A percentile compares a stretch with the other conserved stretches of the same genome.
phyloP scores from a whole-genome alignment of 148 eudicot genomes.

The Tetragonia tetragonoides region DNA sequence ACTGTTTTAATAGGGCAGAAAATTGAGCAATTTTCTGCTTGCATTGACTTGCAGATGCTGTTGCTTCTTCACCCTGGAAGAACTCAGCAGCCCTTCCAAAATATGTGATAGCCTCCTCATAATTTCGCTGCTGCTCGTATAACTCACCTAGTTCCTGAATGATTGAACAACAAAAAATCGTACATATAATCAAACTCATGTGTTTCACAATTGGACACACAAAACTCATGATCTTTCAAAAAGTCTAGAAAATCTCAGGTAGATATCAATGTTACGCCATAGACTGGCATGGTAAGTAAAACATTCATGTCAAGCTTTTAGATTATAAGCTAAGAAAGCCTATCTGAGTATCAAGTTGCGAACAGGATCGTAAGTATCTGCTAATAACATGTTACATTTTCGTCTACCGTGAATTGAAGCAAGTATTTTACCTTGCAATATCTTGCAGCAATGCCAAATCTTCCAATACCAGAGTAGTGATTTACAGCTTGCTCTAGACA shows the following conservation, averaged over 20 bases:
- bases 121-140: slow-evolving; percentile 49
- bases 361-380: no score
- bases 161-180: background rate
- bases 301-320: no score
- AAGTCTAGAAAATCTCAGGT: background rate
- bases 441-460: slow-evolving; percentile 43
- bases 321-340: no score
- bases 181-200: background rate
- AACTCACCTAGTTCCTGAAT: slow-evolving; percentile 63
- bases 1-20: slow-evolving; percentile 56
- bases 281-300: background rate
- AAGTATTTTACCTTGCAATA: slow-evolving; percentile 42
- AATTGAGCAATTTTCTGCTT: slow-evolving; percentile 62
- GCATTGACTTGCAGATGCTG: slow-evolving; percentile 64
- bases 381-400: background rate
- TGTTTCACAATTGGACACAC: background rate
- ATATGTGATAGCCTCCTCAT: slow-evolving; percentile 49
- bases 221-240: background rate
- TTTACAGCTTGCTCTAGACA: slow-evolving; percentile 50
- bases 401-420: background rate
- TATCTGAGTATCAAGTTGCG: no score
- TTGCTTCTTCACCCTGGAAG: slow-evolving; percentile 51
- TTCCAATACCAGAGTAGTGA: slow-evolving; percentile 36
- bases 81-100: slow-evolving; percentile 52
- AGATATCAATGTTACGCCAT: background rate